These are phyloP conservation scores for Calonectria pseudoturangicola DNA, from an alignment of 2,329 filamentous ascomycete species.

Conservation along the genomic window DNA sequence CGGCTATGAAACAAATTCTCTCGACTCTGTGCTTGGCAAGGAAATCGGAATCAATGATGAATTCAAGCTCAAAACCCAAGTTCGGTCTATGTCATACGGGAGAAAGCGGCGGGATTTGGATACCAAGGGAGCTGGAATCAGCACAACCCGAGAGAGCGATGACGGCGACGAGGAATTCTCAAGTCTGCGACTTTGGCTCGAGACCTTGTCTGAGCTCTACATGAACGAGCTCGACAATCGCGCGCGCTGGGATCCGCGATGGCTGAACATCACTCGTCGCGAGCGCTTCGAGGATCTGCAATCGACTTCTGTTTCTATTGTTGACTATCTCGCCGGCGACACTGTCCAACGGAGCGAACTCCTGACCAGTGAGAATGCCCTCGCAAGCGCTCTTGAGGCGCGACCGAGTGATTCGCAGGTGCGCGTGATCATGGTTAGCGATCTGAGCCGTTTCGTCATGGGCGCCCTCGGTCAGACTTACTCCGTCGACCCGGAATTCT, in stretches of 20 bases:
- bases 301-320: constrained; percentile 44
- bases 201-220: constrained; percentile 55
- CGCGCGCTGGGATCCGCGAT: constrained; percentile 53
- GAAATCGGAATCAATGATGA: background rate
- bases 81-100: constrained; percentile 40
- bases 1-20: background rate
- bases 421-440: constrained; percentile 53
- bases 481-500: constrained; percentile 55
- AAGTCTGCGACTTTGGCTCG: constrained; percentile 54
- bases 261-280: constrained; percentile 52
- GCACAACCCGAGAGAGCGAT: background rate
- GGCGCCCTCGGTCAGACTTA: constrained; percentile 54
- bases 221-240: constrained; percentile 56
- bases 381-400: constrained; percentile 43
- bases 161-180: constrained; percentile 50
- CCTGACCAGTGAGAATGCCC: constrained; percentile 36
- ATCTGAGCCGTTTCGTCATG: constrained; percentile 57
- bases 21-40: constrained; percentile 28
- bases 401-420: constrained; percentile 43
- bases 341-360: constrained; percentile 27
- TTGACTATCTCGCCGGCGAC: constrained; percentile 49
- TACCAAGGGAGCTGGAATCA: constrained; percentile 19
- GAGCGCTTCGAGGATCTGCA: constrained; percentile 50
- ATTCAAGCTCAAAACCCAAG: background rate
- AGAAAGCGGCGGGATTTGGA: constrained; percentile 46